Conservation (phyloP, 345 rosid species). For the Hibiscus tridactylites region DNA sequence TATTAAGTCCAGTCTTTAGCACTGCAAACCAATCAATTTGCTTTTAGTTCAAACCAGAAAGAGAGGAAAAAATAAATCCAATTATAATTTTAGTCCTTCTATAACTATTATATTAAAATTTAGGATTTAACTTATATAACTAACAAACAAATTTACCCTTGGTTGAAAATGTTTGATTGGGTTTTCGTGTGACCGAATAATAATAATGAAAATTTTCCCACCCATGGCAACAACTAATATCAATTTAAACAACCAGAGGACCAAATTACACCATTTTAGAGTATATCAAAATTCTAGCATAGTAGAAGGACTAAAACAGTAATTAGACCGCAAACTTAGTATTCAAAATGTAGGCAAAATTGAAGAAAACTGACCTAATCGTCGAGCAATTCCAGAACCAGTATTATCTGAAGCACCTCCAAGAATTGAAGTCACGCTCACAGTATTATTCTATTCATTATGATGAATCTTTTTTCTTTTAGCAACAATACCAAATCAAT, state of each 20-base stretch:
- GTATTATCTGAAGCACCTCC: constrained; percentile 84
- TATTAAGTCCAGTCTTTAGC: constrained; percentile 72
- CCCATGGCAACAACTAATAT: background rate
- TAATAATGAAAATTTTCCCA: no score
- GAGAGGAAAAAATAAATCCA: background rate
- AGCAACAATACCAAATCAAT: background rate
- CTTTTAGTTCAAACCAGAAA: background rate
- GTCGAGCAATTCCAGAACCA: constrained; percentile 82
- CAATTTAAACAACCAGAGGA: background rate
- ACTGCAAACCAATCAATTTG: constrained; percentile 27
- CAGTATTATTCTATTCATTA: constrained; percentile 46
- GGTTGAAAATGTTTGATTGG: background rate
- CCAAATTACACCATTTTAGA: background rate
- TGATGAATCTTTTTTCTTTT: background rate
- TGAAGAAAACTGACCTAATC: constrained; percentile 48
- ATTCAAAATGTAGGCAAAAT: background rate
- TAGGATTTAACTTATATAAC: background rate
- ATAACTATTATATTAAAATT: background rate
- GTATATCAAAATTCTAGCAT: background rate
- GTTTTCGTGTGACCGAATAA: background rate
- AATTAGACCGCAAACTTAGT: background rate
- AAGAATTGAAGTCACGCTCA: constrained; percentile 62
- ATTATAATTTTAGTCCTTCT: background rate
- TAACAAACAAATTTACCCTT: background rate
- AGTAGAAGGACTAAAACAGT: background rate